Conservation (phyloP, 1,139 yeast genomes). For the Geotrichum cucujoidarum region DNA sequence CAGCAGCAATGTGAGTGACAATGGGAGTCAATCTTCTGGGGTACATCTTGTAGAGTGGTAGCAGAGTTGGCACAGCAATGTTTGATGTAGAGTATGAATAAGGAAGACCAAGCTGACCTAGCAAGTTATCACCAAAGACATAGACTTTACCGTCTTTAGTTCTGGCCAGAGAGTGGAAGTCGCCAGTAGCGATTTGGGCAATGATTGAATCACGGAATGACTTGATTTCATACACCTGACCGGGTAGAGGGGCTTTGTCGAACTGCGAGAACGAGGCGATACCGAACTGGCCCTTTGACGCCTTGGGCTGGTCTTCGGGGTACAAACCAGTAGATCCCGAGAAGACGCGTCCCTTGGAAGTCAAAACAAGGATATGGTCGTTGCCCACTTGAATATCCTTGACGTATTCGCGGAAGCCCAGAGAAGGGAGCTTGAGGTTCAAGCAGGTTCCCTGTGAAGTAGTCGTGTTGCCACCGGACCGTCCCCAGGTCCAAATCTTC, state of each 20-base stretch:
- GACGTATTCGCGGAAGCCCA: slow-evolving; percentile 46
- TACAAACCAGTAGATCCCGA: slow-evolving; percentile 52
- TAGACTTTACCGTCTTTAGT: slow-evolving; percentile 61
- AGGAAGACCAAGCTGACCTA: slow-evolving; percentile 78
- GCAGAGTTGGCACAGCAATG: slow-evolving; percentile 61
- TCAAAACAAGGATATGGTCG: slow-evolving; percentile 59
- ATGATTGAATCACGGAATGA: slow-evolving; percentile 38
- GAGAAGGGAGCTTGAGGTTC: slow-evolving; percentile 23
- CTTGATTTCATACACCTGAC: slow-evolving; percentile 37
- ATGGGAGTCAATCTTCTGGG: slow-evolving; percentile 28
- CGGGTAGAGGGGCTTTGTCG: slow-evolving; percentile 45
- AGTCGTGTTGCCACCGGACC: background rate
- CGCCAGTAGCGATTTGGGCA: slow-evolving; percentile 64
- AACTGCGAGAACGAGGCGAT: slow-evolving; percentile 66
- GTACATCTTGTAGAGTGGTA: slow-evolving; percentile 43
- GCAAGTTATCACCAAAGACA: slow-evolving; percentile 79
- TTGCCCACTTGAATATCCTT: slow-evolving; percentile 55
- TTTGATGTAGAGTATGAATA: slow-evolving; percentile 60
- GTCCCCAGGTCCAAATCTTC: slow-evolving; percentile 19
- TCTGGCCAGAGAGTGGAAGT: slow-evolving; percentile 62
- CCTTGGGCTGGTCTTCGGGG: slow-evolving; percentile 26
- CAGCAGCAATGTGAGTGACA: slow-evolving; percentile 52
- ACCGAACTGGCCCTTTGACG: slow-evolving; percentile 78
- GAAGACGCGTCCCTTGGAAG: slow-evolving; percentile 59
- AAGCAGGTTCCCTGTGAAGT: slow-evolving; percentile 12